Evolutionary conservation across 1,139 yeast genomes (phyloP).

Genomic region (Candida neerlandica): DNA sequence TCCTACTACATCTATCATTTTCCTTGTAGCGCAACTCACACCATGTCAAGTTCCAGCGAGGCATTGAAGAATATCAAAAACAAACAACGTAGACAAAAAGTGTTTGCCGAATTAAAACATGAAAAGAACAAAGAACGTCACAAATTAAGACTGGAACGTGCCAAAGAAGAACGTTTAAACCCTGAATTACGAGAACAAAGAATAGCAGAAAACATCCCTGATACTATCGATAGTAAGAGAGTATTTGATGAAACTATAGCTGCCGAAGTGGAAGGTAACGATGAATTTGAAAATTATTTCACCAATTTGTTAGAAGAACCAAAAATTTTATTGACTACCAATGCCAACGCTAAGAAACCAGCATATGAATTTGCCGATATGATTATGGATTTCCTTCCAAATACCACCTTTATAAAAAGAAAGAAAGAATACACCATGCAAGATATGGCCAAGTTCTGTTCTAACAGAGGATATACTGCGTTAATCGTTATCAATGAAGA

Average conservation of each 20-base stretch:
- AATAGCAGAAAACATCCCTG: slow-evolving; percentile 76
- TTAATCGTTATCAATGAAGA: slow-evolving; percentile 89
- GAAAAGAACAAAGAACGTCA: slow-evolving; percentile 79
- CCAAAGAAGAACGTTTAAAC: slow-evolving; percentile 78
- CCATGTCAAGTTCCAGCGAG: slow-evolving; percentile 28
- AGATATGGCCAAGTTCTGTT: slow-evolving; percentile 82
- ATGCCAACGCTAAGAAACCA: slow-evolving; percentile 77
- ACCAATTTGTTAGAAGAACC: slow-evolving; percentile 61
- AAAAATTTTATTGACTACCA: slow-evolving; percentile 86
- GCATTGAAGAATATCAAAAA: slow-evolving; percentile 59
- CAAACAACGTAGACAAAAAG: slow-evolving; percentile 77
- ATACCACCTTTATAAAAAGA: slow-evolving; percentile 82
- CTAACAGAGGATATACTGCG: slow-evolving; percentile 84
- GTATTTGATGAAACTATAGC: slow-evolving; percentile 88
- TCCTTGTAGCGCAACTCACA: neutral
- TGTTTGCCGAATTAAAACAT: slow-evolving; percentile 73
- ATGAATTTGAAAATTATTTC: slow-evolving; percentile 72
- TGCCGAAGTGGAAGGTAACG: slow-evolving; percentile 76
- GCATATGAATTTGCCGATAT: slow-evolving; percentile 92
- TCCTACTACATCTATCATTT: neutral
- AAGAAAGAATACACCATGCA: slow-evolving; percentile 80
- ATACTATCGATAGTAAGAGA: slow-evolving; percentile 85
- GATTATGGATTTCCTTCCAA: slow-evolving; percentile 81
- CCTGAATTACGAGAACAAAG: slow-evolving; percentile 84
- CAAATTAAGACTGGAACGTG: slow-evolving; percentile 71